Conservation (phyloP, 805 yeast genomes). For the Phaffomyces thermotolerans region DNA sequence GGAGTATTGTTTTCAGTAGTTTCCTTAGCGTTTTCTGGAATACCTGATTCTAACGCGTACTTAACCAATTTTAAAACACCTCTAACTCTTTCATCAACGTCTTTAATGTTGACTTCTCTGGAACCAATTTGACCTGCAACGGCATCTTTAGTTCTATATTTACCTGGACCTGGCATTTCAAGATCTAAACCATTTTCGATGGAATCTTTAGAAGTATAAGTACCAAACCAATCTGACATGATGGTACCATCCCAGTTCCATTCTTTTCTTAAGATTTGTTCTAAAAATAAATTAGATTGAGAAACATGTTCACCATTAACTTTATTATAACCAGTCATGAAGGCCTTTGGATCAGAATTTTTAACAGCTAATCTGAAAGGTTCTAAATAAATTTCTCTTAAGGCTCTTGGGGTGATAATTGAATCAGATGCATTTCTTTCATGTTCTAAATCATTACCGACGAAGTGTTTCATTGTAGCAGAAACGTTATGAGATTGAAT, state of each 20-base stretch:
- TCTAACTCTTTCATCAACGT: slow-evolving; percentile 43
- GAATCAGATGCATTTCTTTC: slow-evolving; percentile 43
- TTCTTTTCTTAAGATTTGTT: slow-evolving; percentile 43
- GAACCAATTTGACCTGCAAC: slow-evolving; percentile 36
- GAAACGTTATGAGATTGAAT: slow-evolving; percentile 43
- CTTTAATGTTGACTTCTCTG: slow-evolving; percentile 32
- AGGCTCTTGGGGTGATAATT: slow-evolving; percentile 49
- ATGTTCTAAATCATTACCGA: slow-evolving; percentile 56
- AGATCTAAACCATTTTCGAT: slow-evolving; percentile 51
- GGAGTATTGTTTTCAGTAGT: slow-evolving; percentile 35
- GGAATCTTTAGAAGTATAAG: slow-evolving; percentile 39
- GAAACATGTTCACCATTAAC: slow-evolving; percentile 55
- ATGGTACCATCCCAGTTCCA: slow-evolving; percentile 51
- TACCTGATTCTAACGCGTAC: slow-evolving; percentile 34
- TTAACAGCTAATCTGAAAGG: slow-evolving; percentile 57
- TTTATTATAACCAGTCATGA: slow-evolving; percentile 60
- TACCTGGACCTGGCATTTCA: slow-evolving; percentile 63
- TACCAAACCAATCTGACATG: slow-evolving; percentile 64
- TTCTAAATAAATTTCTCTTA: slow-evolving; percentile 55
- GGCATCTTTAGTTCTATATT: slow-evolving; percentile 33
- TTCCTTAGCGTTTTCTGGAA: slow-evolving; percentile 21
- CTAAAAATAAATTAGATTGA: slow-evolving; percentile 36
- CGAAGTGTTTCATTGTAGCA: slow-evolving; percentile 57
- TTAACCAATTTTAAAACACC: slow-evolving; percentile 43
- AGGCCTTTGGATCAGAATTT: slow-evolving; percentile 42